Evolutionary conservation across 192 early-diverging fungal species (phyloP).

Genomic region (Podochytrium sp.): DNA sequence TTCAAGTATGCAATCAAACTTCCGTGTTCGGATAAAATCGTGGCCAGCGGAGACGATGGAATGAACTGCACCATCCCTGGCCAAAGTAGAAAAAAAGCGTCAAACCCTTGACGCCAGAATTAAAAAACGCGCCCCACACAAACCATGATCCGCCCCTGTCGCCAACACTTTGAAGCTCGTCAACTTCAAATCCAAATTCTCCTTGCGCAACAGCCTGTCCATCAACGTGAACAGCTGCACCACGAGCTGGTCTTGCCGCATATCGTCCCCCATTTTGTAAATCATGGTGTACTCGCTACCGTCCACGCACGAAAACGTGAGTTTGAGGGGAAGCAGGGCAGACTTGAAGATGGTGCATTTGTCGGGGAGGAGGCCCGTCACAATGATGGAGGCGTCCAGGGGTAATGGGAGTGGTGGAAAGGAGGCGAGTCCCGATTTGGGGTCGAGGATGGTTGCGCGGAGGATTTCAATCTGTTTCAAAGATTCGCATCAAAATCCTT

Average conservation of each 20-base stretch:
- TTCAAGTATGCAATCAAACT: constrained; percentile 83
- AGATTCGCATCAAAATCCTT: too few relatives aligned
- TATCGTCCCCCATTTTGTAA: constrained; percentile 97
- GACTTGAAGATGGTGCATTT: constrained; percentile 90
- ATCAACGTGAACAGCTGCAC: constrained; percentile 98
- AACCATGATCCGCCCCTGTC: constrained; percentile 92
- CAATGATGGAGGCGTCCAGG: constrained; percentile 85
- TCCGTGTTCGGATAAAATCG: constrained; percentile 85
- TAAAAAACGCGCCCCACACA: constrained; percentile 1
- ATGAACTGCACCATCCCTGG: constrained; percentile 89
- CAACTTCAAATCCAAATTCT: constrained; percentile 91
- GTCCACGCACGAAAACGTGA: constrained; percentile 84
- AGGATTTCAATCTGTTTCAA: constrained; percentile 76
- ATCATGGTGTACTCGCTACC: constrained; percentile 91
- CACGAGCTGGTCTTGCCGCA: constrained; percentile 97
- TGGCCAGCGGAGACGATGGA: constrained; percentile 84
- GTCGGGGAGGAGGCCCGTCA: constrained; percentile 75
- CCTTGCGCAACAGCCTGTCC: constrained; percentile 92
- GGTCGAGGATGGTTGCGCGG: constrained; percentile 75
- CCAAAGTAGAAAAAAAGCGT: background rate
- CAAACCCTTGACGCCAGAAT: background rate
- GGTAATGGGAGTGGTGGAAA: constrained; percentile 88
- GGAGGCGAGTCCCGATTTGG: constrained; percentile 77
- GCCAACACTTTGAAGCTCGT: constrained; percentile 96
- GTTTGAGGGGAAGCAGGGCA: constrained; percentile 81